These are phyloP conservation scores for Akanthomyces dipterigenus DNA, from an alignment of 2,329 filamentous ascomycete genomes.

Conservation along the genomic window DNA sequence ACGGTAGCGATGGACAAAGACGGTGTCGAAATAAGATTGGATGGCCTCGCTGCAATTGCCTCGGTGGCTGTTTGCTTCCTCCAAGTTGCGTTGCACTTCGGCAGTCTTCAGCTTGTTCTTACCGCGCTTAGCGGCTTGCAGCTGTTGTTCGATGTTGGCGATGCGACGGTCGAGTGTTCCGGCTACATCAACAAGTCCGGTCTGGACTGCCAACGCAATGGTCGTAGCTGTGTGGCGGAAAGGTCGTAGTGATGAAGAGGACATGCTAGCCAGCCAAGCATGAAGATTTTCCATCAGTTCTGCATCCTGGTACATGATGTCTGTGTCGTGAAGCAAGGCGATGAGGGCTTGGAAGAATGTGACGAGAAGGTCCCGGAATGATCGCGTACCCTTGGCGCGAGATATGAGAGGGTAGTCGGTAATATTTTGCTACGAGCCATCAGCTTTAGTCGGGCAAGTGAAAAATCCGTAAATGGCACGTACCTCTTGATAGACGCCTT, in stretches of 20 bases:
- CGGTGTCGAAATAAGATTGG: conserved; percentile 81
- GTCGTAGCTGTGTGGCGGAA: conserved; percentile 93
- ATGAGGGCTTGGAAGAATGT: conserved; percentile 76
- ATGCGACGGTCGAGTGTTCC: conserved; percentile 64
- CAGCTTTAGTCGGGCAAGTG: background rate
- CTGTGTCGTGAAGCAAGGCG: conserved; percentile 72
- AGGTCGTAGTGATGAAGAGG: conserved; percentile 76
- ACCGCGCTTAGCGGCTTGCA: conserved; percentile 65
- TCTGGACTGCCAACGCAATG: conserved; percentile 72
- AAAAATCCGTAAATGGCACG: conserved; percentile 19
- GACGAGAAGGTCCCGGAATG: conserved; percentile 71
- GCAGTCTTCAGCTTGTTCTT: conserved; percentile 74
- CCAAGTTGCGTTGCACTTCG: conserved; percentile 64
- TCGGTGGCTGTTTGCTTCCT: conserved; percentile 62
- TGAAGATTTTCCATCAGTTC: conserved; percentile 82
- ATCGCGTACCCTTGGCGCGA: conserved; percentile 65
- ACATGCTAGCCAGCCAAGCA: conserved; percentile 86
- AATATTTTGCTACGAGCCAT: conserved; percentile 53
- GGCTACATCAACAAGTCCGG: conserved; percentile 67
- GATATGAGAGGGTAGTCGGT: conserved; percentile 90
- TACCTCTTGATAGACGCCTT: conserved; percentile 78
- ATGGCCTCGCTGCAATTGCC: conserved; percentile 65
- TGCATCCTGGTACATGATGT: conserved; percentile 68
- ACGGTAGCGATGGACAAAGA: conserved; percentile 93
- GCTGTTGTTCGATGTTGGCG: conserved; percentile 69